Percentiles rank a stretch among this genome's conserved stretches.
These are phyloP conservation scores for Diaporthe ampelina DNA, from an alignment of 2,329 filamentous ascomycete species.

Conservation along the genomic window DNA sequence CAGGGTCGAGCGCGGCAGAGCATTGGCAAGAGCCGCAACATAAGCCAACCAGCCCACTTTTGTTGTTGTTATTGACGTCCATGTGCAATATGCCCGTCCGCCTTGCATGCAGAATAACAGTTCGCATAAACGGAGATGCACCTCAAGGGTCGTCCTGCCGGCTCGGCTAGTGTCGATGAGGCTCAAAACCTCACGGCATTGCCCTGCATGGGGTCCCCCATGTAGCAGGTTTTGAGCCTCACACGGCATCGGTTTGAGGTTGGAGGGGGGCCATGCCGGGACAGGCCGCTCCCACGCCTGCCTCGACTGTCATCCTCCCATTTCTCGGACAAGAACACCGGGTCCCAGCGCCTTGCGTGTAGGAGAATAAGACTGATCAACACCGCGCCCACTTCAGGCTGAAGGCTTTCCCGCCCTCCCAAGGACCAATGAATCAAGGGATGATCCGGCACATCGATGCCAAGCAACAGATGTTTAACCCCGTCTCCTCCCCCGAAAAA, in stretches of 20 bases:
- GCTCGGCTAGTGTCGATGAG: conserved; percentile 26
- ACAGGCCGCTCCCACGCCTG: not conserved
- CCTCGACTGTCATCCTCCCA: not conserved
- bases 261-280: conserved; percentile 2
- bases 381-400: conserved; percentile 4
- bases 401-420: conserved; percentile 22
- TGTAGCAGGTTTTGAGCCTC: conserved; percentile 36
- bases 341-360: conserved; percentile 26
- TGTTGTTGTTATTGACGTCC: not conserved
- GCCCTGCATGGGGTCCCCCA: conserved; percentile 15
- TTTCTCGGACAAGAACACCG: conserved; percentile 22
- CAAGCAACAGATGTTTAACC: not conserved
- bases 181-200: conserved; percentile 30
- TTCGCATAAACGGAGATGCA: conserved; percentile 23
- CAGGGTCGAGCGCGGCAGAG: conserved; percentile 6
- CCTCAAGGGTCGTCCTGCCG: conserved; percentile 19
- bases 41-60: not conserved
- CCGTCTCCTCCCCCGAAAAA: not conserved
- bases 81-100: not conserved
- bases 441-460: not conserved
- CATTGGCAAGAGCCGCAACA: not conserved
- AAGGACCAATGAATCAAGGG: conserved; percentile 8
- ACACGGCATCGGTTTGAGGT: conserved; percentile 39
- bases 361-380: conserved; percentile 28
- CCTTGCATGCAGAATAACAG: not conserved